These are phyloP conservation scores for Phytopythium kandeliae DNA, from an alignment of 352 stramenopile genomes.

Conservation along the genomic window DNA sequence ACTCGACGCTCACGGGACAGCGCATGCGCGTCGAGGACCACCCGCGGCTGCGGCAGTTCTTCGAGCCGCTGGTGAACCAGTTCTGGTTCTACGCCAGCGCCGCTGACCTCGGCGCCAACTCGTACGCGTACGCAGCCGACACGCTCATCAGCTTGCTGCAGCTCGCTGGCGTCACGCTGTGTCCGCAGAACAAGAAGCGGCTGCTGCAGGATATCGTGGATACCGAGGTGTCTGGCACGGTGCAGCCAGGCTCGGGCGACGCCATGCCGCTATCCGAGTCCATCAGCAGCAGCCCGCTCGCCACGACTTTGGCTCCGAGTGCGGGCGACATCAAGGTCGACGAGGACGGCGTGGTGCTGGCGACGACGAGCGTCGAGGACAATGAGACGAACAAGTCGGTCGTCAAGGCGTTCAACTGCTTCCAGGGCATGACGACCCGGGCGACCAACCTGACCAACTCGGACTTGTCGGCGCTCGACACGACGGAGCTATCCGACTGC, in stretches of 20 bases:
- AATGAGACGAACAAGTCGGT: slow-evolving; percentile 14
- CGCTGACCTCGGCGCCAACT: slow-evolving; percentile 38
- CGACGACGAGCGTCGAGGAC: neutral
- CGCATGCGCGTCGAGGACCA: slow-evolving; percentile 34
- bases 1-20: slow-evolving; percentile 9
- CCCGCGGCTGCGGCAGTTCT: slow-evolving; percentile 37
- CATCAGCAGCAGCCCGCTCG: too few species aligned
- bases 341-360: slow-evolving; percentile 9
- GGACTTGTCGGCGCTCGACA: slow-evolving; percentile 24
- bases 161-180: slow-evolving; percentile 18
- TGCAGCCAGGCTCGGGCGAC: neutral
- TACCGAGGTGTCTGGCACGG: neutral
- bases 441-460: slow-evolving; percentile 10
- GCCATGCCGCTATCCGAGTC: neutral
- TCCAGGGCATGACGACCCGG: slow-evolving; percentile 20
- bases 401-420: slow-evolving; percentile 35
- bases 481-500: slow-evolving; percentile 49
- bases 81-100: slow-evolving; percentile 58
- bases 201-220: slow-evolving; percentile 7
- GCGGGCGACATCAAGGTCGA: neutral
- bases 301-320: slow-evolving; percentile 9
- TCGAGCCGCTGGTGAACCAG: slow-evolving; percentile 40
- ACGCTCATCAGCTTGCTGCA: slow-evolving; percentile 33
- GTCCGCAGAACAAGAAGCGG: slow-evolving; percentile 32
- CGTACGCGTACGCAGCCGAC: slow-evolving; percentile 62